These are phyloP conservation scores for Caloboletus inedulis DNA, from an alignment of 1,284 basidiomycete genomes.

Conservation along the genomic window DNA sequence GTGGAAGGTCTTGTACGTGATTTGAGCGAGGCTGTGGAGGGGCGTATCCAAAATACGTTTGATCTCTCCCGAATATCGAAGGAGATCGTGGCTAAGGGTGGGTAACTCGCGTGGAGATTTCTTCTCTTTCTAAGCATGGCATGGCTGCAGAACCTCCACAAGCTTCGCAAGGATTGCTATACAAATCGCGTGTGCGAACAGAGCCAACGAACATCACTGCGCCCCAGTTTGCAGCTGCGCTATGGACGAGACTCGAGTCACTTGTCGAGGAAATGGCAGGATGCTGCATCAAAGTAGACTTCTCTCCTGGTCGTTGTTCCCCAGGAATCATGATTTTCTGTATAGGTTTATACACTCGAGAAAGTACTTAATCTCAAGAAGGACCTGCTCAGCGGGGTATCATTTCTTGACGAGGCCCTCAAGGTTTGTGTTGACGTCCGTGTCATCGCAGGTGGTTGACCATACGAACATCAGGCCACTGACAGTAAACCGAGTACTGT, in stretches of 20 bases:
- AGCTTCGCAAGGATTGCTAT: slow-evolving; percentile 45
- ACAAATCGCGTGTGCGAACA: slow-evolving; percentile 77
- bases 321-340: not conserved
- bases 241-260: slow-evolving; percentile 81
- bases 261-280: slow-evolving; percentile 88
- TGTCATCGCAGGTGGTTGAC: slow-evolving; percentile 4
- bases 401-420: slow-evolving; percentile 91
- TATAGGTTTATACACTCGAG: slow-evolving; percentile 88
- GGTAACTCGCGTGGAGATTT: slow-evolving; percentile 12
- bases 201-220: slow-evolving; percentile 83
- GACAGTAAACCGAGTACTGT: slow-evolving; percentile 88
- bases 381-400: slow-evolving; percentile 70
- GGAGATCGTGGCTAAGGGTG: slow-evolving; percentile 77
- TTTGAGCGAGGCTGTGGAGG: slow-evolving; percentile 80
- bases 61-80: slow-evolving; percentile 84
- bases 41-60: slow-evolving; percentile 78
- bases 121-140: not conserved
- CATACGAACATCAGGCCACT: slow-evolving; percentile 48
- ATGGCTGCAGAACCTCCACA: slow-evolving; percentile 23
- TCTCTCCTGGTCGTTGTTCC: not conserved
- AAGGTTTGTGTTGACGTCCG: slow-evolving; percentile 49
- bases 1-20: slow-evolving; percentile 80
- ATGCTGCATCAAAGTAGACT: slow-evolving; percentile 80
- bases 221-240: slow-evolving; percentile 74
- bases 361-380: slow-evolving; percentile 89